Evolutionary conservation across 164 flowering plant genomes (phyloP).

Genomic region (Vitis vinifera): DNA sequence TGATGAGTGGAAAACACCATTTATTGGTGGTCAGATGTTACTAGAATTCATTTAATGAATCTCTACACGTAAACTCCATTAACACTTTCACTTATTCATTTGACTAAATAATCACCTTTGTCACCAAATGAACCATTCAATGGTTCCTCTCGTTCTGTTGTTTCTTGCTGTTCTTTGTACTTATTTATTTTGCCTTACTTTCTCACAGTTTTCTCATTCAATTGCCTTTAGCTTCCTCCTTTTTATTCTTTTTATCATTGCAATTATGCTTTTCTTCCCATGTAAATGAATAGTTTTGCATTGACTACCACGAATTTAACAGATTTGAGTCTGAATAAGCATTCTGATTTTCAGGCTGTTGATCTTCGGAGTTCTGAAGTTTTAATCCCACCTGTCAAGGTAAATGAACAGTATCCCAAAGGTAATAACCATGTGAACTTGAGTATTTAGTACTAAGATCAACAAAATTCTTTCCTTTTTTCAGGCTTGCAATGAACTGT

Average conservation of each 20-base stretch:
- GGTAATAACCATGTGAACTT: background rate
- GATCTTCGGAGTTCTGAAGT: constrained; percentile 68
- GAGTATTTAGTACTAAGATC: constrained; percentile 1
- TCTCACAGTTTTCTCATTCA: background rate
- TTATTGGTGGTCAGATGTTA: background rate
- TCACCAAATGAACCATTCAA: background rate
- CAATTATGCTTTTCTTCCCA: background rate
- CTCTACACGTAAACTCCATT: too few species aligned
- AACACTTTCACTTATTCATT: background rate
- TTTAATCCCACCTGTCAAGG: constrained; percentile 44
- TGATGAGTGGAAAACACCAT: background rate
- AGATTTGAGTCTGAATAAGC: constrained; percentile 1
- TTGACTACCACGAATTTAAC: background rate
- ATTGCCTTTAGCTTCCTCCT: background rate
- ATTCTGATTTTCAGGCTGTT: constrained; percentile 67
- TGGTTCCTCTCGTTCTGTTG: background rate
- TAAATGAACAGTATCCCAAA: constrained; percentile 11
- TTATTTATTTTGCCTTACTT: background rate
- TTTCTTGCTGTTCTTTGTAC: background rate
- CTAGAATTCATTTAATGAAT: background rate
- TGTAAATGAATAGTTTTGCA: too few species aligned
- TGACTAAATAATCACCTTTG: background rate
- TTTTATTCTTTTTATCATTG: background rate
- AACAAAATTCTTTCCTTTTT: constrained; percentile 18
- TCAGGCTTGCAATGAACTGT: constrained; percentile 45